Percentiles rank a stretch among this genome's conserved stretches.
phyloP scores from a whole-genome alignment of 2,329 filamentous ascomycete species.

The Stagonosporopsis cucurbitacearum region DNA sequence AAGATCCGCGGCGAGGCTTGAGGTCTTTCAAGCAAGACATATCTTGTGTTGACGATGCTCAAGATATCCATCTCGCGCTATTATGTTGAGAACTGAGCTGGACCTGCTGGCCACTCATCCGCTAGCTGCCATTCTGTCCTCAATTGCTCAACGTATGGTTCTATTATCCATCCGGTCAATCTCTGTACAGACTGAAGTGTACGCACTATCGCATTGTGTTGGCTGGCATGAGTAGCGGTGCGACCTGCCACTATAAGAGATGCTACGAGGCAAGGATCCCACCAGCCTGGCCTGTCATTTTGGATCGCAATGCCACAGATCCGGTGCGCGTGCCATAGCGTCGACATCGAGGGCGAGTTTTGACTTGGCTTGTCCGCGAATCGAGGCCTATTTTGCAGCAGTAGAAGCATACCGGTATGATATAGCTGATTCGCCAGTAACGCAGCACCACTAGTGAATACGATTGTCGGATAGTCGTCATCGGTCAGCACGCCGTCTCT shows the following conservation, averaged over 20 bases:
- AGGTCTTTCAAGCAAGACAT: neutral
- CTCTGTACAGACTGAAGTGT: slow-evolving; percentile 49
- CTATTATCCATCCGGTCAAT: slow-evolving; percentile 54
- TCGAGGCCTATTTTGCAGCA: slow-evolving; percentile 60
- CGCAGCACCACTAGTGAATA: slow-evolving; percentile 56
- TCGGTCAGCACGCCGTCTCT: slow-evolving; percentile 29
- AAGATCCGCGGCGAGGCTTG: slow-evolving; percentile 21
- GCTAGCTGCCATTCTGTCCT: slow-evolving; percentile 30
- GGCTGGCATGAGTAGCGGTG: slow-evolving; percentile 57
- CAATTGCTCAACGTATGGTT: slow-evolving; percentile 22
- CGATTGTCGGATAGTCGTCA: slow-evolving; percentile 49
- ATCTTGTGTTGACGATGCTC: neutral
- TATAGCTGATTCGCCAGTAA: slow-evolving; percentile 61
- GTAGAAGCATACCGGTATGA: slow-evolving; percentile 61
- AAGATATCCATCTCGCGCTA: neutral
- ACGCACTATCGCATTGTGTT: slow-evolving; percentile 53
- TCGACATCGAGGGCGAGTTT: slow-evolving; percentile 47
- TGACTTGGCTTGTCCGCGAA: slow-evolving; percentile 46
- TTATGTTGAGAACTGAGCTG: neutral
- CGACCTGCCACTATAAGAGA: slow-evolving; percentile 56
- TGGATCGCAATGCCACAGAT: slow-evolving; percentile 59
- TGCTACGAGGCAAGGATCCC: slow-evolving; percentile 58
- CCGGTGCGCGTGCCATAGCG: slow-evolving; percentile 58
- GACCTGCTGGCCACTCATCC: slow-evolving; percentile 24
- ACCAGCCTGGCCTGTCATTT: slow-evolving; percentile 55